Evolutionary conservation across 306 rosid genomes (phyloP).

Genomic region (Cicer pinnatifidum): DNA sequence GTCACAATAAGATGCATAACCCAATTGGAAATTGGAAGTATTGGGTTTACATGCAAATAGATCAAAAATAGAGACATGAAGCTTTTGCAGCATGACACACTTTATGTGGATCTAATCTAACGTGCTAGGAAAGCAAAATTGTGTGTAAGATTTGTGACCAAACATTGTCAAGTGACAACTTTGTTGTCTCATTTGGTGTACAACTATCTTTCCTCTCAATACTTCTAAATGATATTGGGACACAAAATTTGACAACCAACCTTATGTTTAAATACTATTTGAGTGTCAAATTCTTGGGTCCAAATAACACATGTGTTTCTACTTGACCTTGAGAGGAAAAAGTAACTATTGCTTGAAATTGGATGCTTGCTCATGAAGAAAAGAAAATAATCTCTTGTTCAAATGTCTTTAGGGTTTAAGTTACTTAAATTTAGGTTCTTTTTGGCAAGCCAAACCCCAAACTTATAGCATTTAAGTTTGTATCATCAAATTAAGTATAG

Average conservation of each 20-base stretch:
- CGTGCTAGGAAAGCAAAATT: constrained; percentile 30
- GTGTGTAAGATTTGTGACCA: constrained; percentile 12
- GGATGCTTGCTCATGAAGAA: constrained; percentile 39
- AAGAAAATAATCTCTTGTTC: neutral
- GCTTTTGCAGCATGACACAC: constrained; percentile 41
- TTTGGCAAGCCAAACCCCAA: no score
- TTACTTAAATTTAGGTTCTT: no score
- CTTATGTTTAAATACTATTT: no score
- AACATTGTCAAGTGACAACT: constrained; percentile 32
- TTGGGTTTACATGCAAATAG: constrained; percentile 38
- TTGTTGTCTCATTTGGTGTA: constrained; percentile 32
- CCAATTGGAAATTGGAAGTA: constrained; percentile 14
- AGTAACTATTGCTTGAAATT: constrained; percentile 9
- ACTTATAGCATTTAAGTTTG: no score
- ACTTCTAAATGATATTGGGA: neutral
- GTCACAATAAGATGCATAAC: constrained; percentile 12
- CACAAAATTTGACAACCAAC: no score
- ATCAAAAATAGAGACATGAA: constrained; percentile 15
- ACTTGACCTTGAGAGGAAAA: neutral
- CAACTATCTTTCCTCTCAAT: constrained; percentile 22
- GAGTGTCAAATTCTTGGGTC: no score
- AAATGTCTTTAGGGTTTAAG: neutral
- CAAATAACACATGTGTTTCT: no score
- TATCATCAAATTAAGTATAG: no score
- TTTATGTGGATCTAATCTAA: constrained; percentile 41